These are phyloP conservation scores for Herpetospermum pedunculosum DNA, from an alignment of 306 rosid genomes.

Conservation along the genomic window DNA sequence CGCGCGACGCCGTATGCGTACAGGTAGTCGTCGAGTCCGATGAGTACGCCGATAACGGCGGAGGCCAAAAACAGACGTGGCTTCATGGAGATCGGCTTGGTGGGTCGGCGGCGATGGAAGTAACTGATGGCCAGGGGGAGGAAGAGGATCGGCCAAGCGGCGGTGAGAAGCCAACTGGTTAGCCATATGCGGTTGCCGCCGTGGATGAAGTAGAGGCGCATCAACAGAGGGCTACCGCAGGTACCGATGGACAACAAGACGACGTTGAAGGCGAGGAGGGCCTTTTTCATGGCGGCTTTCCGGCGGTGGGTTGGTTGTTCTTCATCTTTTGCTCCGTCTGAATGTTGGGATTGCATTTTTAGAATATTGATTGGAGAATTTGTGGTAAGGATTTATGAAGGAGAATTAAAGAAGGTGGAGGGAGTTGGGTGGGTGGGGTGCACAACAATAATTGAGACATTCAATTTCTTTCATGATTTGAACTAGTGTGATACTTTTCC, in stretches of 20 bases:
- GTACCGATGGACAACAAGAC: constrained; percentile 27
- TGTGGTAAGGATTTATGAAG: no score
- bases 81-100: constrained; percentile 23
- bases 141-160: constrained; percentile 48
- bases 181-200: constrained; percentile 72
- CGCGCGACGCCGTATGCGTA: constrained; percentile 53
- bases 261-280: constrained; percentile 32
- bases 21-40: constrained; percentile 50
- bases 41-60: constrained; percentile 33
- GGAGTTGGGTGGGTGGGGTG: no score
- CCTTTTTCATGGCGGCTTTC: constrained; percentile 9
- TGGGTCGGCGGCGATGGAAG: constrained; percentile 24
- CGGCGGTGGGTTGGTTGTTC: no score
- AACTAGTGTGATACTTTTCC: no score
- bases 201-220: constrained; percentile 68
- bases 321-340: no score
- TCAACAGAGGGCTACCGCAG: constrained; percentile 51
- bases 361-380: no score
- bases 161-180: constrained; percentile 45
- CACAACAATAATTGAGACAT: no score
- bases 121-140: constrained; percentile 29
- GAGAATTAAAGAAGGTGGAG: no score
- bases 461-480: no score
- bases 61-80: constrained; percentile 28
- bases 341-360: no score